These are phyloP conservation scores for Raphanus raphanistrum DNA, from an alignment of 345 rosid species.

Conservation along the genomic window DNA sequence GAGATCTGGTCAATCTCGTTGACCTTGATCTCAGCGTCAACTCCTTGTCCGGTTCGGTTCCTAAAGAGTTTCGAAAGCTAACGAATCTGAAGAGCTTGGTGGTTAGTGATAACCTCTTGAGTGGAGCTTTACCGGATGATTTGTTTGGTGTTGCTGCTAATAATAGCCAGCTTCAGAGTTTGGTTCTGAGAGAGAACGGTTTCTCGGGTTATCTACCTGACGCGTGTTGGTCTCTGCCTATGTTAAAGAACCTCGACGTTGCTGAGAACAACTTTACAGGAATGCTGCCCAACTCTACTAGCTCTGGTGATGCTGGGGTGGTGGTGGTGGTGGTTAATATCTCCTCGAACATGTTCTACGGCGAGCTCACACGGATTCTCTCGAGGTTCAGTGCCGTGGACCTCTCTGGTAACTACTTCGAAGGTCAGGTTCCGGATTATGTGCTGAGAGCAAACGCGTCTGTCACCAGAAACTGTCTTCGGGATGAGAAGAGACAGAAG, in stretches of 20 bases:
- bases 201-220: conserved; percentile 58
- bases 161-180: conserved; percentile 54
- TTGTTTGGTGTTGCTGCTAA: conserved; percentile 40
- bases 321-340: conserved; percentile 43
- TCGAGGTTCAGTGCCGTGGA: conserved; percentile 50
- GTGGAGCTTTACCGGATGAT: conserved; percentile 56
- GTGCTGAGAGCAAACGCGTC: conserved; percentile 47
- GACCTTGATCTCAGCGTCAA: conserved; percentile 88
- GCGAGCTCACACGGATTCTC: conserved; percentile 54
- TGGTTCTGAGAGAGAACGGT: conserved; percentile 56
- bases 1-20: conserved; percentile 60
- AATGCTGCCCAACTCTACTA: conserved; percentile 46
- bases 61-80: conserved; percentile 57
- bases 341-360: conserved; percentile 73
- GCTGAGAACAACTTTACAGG: conserved; percentile 82
- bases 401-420: conserved; percentile 77
- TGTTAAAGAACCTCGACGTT: conserved; percentile 58
- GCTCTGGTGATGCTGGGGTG: conserved; percentile 30
- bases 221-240: conserved; percentile 59
- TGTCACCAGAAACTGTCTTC: conserved; percentile 73
- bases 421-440: conserved; percentile 77
- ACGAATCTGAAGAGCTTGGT: conserved; percentile 58
- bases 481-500: conserved; percentile 56
- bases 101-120: conserved; percentile 61
- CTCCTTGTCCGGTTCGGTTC: conserved; percentile 69